Percentiles rank a stretch among this genome's conserved stretches.
Evolutionary conservation across 139 green algal genomes (phyloP).

Genomic region (Medakamo hakoo): DNA sequence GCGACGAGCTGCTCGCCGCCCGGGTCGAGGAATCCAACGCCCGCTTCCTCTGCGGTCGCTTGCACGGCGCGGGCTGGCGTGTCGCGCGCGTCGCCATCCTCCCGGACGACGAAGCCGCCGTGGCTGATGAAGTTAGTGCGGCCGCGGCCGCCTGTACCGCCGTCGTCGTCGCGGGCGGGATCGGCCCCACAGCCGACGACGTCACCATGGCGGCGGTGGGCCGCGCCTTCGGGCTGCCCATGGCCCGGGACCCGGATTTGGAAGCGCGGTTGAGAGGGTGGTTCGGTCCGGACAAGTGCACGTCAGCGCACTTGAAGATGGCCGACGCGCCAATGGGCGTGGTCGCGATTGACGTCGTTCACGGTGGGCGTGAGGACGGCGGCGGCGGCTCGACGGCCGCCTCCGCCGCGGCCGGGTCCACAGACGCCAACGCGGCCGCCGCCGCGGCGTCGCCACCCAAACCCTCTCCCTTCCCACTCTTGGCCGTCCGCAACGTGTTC

Average conservation of each 20-base stretch:
- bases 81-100: constrained; percentile 42
- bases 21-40: constrained; percentile 62
- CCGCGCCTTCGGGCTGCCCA: constrained; percentile 16
- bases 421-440: too few relatives aligned
- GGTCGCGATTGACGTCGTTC: not conserved
- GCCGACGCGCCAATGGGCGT: constrained; percentile 34
- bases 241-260: constrained; percentile 30
- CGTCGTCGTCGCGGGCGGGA: constrained; percentile 25
- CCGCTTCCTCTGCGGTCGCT: constrained; percentile 49
- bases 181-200: constrained; percentile 17
- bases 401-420: not conserved
- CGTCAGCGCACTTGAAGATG: constrained; percentile 70
- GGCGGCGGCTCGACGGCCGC: not conserved
- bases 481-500: constrained; percentile 61
- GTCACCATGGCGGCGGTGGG: constrained; percentile 35
- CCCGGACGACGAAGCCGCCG: constrained; percentile 44
- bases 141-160: constrained; percentile 4
- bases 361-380: not conserved
- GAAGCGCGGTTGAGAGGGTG: constrained; percentile 33
- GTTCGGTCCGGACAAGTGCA: constrained; percentile 52
- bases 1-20: constrained; percentile 35
- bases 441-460: too few relatives aligned
- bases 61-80: constrained; percentile 25
- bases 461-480: constrained; percentile 50
- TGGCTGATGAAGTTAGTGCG: constrained; percentile 21